These are phyloP conservation scores for Sutorius australiensis DNA, from an alignment of 768 basidiomycete species.

Conservation along the genomic window DNA sequence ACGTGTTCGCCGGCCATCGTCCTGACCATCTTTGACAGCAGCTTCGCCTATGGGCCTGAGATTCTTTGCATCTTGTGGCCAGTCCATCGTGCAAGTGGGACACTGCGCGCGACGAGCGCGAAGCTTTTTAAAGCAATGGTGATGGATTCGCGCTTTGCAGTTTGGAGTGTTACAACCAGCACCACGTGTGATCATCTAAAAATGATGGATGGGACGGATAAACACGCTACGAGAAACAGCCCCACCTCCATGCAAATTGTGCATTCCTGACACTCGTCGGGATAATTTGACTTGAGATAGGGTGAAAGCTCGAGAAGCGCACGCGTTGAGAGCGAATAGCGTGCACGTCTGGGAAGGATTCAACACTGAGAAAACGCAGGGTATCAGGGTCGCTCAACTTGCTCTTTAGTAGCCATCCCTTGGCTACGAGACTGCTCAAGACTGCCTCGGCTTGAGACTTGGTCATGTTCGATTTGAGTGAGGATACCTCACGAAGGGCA, in stretches of 20 bases:
- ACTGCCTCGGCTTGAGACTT: conserved; percentile 73
- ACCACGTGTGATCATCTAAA: conserved; percentile 66
- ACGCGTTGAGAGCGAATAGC: conserved; percentile 75
- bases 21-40: conserved; percentile 61
- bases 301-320: conserved; percentile 67
- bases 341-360: conserved; percentile 45
- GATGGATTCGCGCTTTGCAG: conserved; percentile 64
- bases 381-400: conserved; percentile 43
- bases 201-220: neutral
- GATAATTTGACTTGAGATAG: conserved; percentile 72
- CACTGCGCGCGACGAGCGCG: conserved; percentile 45
- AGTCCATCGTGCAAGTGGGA: conserved; percentile 54
- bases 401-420: conserved; percentile 75
- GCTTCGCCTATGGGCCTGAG: conserved; percentile 64
- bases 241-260: conserved; percentile 67
- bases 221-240: neutral
- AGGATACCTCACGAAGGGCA: conserved; percentile 66
- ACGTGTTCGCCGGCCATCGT: conserved; percentile 37
- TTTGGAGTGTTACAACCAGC: conserved; percentile 55
- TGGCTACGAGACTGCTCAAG: conserved; percentile 77
- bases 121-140: conserved; percentile 57
- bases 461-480: conserved; percentile 60
- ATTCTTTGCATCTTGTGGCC: conserved; percentile 52
- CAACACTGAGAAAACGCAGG: neutral
- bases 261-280: conserved; percentile 69